Evolutionary conservation across 495 filamentous ascomycete genomes (phyloP), one percentile per base, ranked within the genome.

Genomic region (Talaromyces stipitatus): DNA sequence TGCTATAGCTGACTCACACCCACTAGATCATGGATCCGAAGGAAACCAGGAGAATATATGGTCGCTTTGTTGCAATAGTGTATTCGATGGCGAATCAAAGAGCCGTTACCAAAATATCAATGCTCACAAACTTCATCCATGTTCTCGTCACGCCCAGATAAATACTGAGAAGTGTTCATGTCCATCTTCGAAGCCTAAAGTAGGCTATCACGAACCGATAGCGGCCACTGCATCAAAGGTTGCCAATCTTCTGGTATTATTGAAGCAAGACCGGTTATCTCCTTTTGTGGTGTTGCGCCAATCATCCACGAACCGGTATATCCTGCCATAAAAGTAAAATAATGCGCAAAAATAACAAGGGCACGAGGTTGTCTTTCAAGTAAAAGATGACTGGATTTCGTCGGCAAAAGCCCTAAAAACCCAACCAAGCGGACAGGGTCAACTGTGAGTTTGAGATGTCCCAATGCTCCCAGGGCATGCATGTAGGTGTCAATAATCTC

Each of bases 281-380:
- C 73, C 57, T 65, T 59, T 50, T 64, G 59, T 9, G 69, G 69
- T 5, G 71, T 66, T 32, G 66, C 59, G 3, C 63, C 71, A 60
- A 72, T 54, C 67, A 64, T 75, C 74, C 74, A 77, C 7, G 67
- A 27, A 24, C 64, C 28, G 12, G 57, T 55, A 27, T 70, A 61
- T 11, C 59, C 61, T 14, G 57, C 51, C 10, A 72, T 50, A 16
- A 72, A 56, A 1, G 66, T 62, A 54, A 76, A 77, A 61, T 64
- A 74, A 58, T 77, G 72, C 3, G 70, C 72, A 2, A 77, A 62
- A 12, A 82, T 73, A 7, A 82, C 62, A 0, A 82, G 61, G 0
- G 74, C 70, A 43, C 74, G 68, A 11, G 74, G 72, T 12, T 60
- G 60, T 20, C 41, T 33, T 59, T 66, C 62, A 18, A 63, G 56